Evolutionary conservation across 441 rosid species (phyloP), one percentile per base, ranked within the genome.

Genomic region (Bocquillonia castaneifolia): DNA sequence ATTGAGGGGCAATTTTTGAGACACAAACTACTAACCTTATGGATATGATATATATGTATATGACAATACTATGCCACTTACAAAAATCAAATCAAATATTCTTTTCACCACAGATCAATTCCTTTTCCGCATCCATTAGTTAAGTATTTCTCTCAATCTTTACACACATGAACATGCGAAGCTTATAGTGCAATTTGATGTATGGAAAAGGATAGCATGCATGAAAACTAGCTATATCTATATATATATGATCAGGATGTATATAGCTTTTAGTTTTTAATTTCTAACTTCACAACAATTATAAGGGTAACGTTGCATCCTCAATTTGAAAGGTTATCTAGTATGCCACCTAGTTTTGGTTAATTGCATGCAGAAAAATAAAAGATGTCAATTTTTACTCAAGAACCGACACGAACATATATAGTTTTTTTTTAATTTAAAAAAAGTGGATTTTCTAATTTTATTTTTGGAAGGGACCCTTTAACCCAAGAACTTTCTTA

Each of bases 81-180:
- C 15, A 15, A 31, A 29, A 47, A 17, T 26, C 39, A 56, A 31
- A 28, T 39, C 10, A 15, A 26, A 57, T 1, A 31, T 32, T n/a
- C 42, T 18, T 57, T 6, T 14, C 32, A 55, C 17, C 32, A 25
- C 17, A 1, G 23, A 61, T 44, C 14, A 28, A 62, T 42, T 62
- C 66, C 53, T 44, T 62, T 62, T 62, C 66, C 14, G 9, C 9
- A 42, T 23, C 31, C 25, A 60, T 55, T 42, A 55, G n/a, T n/a
- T n/a, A n/a, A n/a, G n/a, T n/a, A n/a, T n/a, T 39, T 60, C 14
- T 60, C 50, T 39, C 64, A 22, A 5, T n/a, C 15, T 36, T 28
- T 22, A 10, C 3, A 10, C 29, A 37, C 7, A 22, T 15, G 14
- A 9, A 44, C 52, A 42, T 26, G 23, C 22, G 17, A 15, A 42